Percentiles rank a stretch among this genome's conserved stretches.
Evolutionary conservation across 148 eudicot genomes (phyloP).

Genomic region (Nepenthes mirabilis): DNA sequence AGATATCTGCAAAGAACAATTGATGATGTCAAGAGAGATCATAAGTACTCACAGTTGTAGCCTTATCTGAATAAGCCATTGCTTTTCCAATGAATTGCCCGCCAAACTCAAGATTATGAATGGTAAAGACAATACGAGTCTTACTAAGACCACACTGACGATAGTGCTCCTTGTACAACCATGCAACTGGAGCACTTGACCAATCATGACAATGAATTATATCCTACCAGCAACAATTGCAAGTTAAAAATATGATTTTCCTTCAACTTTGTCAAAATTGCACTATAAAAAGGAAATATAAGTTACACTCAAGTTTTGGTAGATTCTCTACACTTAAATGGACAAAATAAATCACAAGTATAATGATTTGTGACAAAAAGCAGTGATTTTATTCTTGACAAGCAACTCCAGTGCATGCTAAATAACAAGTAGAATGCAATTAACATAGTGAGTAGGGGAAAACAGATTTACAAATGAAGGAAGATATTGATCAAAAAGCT

Average conservation of each 20-base stretch:
- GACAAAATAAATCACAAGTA: too few relatives aligned
- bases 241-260: not conserved
- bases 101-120: constrained; percentile 97
- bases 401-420: too few relatives aligned
- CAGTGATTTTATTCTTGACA: too few relatives aligned
- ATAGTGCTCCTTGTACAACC: constrained; percentile 88
- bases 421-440: too few relatives aligned
- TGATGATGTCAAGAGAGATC: not conserved
- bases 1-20: not conserved
- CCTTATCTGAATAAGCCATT: constrained; percentile 65
- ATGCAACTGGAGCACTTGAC: constrained; percentile 99
- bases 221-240: constrained; percentile 42
- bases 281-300: not conserved
- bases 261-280: not conserved
- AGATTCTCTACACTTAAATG: too few relatives aligned
- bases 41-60: constrained; percentile 65
- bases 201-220: constrained; percentile 98
- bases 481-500: too few relatives aligned
- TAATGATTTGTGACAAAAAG: too few relatives aligned
- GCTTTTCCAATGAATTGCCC: constrained; percentile 59
- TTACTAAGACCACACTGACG: constrained; percentile 78
- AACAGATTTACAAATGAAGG: too few relatives aligned
- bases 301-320: too few relatives aligned
- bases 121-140: constrained; percentile 89
- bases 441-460: too few relatives aligned